A percentile compares a stretch with the other conserved stretches of the same genome.
Evolutionary conservation across 139 green algal genomes (phyloP).

Genomic region (Pleodorina starrii): DNA sequence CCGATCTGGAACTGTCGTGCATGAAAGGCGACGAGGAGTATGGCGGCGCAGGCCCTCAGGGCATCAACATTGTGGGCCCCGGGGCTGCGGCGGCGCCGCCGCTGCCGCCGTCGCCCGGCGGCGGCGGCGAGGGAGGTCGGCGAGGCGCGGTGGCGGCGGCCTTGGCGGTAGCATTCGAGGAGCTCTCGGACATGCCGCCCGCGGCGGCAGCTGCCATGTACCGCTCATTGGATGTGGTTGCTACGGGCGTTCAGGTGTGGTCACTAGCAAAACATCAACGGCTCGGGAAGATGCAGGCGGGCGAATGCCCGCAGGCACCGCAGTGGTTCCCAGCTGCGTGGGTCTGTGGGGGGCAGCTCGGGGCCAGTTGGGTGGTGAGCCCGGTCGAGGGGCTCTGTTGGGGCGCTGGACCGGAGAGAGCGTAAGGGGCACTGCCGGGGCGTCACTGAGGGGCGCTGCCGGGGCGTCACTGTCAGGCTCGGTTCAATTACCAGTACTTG

Average conservation of each 20-base stretch:
- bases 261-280: background rate
- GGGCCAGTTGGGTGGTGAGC: background rate
- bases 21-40: background rate
- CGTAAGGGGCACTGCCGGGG: background rate
- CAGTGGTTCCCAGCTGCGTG: background rate
- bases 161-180: constrained; percentile 1
- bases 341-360: background rate
- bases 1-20: constrained; percentile 40
- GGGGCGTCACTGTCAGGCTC: background rate
- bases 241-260: constrained; percentile 22
- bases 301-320: no score
- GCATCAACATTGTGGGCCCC: constrained; percentile 1
- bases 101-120: background rate
- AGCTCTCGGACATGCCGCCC: constrained; percentile 41
- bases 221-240: constrained; percentile 30
- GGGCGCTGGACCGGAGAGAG: background rate
- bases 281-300: no score
- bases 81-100: background rate
- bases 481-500: background rate
- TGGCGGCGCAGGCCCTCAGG: background rate
- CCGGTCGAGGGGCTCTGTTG: no score
- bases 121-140: background rate
- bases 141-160: background rate
- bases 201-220: constrained; percentile 35
- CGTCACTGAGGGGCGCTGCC: no score